phyloP scores from a whole-genome alignment of 345 rosid genomes.

The Erucastrum elatum region DNA sequence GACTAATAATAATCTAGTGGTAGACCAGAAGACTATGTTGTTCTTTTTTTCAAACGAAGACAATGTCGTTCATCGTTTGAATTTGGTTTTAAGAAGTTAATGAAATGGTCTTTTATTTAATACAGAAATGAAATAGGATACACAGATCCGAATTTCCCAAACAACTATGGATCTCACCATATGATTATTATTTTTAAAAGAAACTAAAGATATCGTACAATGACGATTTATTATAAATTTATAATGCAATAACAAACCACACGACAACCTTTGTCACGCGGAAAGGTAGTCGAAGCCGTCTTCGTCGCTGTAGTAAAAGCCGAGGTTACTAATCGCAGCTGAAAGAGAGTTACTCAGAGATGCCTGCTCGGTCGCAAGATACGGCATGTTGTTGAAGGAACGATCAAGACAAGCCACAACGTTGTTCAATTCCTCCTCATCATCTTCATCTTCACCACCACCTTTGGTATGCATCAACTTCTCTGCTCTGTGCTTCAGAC shows the following conservation, averaged over 20 bases:
- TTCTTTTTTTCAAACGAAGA: not conserved
- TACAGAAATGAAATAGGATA: not conserved
- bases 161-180: not conserved
- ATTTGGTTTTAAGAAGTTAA: not conserved
- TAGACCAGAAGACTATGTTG: not conserved
- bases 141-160: constrained; percentile 20
- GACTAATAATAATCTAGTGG: not conserved
- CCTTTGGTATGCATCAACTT: constrained; percentile 44
- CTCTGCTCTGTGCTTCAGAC: constrained; percentile 83
- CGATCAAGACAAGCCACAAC: constrained; percentile 62
- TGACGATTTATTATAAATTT: constrained; percentile 9
- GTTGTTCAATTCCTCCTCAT: constrained; percentile 34
- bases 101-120: not conserved
- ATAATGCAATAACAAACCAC: constrained; percentile 4
- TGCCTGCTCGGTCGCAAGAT: constrained; percentile 48
- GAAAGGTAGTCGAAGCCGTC: constrained; percentile 33
- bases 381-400: constrained; percentile 89
- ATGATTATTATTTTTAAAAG: constrained; percentile 9
- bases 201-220: constrained; percentile 16
- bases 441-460: constrained; percentile 11
- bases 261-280: constrained; percentile 5
- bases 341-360: constrained; percentile 60
- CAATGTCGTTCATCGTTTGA: not conserved
- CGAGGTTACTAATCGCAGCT: constrained; percentile 64
- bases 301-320: constrained; percentile 64